A percentile compares a stretch with the other conserved stretches of the same genome.
Evolutionary conservation across 2,329 filamentous ascomycete genomes (phyloP).

Genomic region (Penicillium sp.): DNA sequence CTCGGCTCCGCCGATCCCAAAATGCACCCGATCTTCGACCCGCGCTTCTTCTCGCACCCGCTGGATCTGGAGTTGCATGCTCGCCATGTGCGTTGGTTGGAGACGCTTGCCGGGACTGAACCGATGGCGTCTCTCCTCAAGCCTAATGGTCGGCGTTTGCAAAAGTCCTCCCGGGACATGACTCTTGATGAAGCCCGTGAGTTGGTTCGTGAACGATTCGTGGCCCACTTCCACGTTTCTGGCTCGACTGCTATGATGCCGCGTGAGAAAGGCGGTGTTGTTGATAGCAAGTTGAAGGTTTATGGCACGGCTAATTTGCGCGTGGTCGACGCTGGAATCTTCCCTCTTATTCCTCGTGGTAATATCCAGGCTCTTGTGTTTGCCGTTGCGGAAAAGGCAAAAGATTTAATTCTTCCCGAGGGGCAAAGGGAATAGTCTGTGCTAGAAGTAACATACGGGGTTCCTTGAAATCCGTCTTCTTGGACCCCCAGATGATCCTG

Average conservation of each 20-base stretch:
- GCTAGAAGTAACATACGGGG: too few relatives aligned
- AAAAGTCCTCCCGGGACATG: constrained; percentile 1
- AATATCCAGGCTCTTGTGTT: constrained; percentile 37
- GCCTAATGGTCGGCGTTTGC: constrained; percentile 20
- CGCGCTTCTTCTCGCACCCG: constrained; percentile 42
- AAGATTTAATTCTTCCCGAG: constrained; percentile 36
- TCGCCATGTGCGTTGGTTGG: constrained; percentile 31
- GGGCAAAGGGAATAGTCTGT: too few relatives aligned
- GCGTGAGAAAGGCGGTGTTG: constrained; percentile 24
- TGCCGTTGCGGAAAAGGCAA: constrained; percentile 30
- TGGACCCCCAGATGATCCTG: too few relatives aligned
- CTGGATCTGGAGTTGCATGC: constrained; percentile 41
- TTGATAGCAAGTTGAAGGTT: constrained; percentile 23
- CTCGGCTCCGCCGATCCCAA: constrained; percentile 35
- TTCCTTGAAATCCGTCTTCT: too few relatives aligned
- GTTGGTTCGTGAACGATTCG: constrained; percentile 14
- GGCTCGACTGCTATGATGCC: constrained; percentile 32
- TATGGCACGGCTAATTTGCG: constrained; percentile 29
- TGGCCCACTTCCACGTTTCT: constrained; percentile 21
- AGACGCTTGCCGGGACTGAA: constrained; percentile 27
- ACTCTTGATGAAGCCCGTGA: constrained; percentile 11
- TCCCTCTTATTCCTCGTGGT: constrained; percentile 32
- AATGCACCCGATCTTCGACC: constrained; percentile 39
- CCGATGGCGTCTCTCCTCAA: constrained; percentile 33
- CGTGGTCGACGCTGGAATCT: constrained; percentile 32